Conservation (phyloP, 1,284 basidiomycete genomes). For the Malassezia obtusa region DNA sequence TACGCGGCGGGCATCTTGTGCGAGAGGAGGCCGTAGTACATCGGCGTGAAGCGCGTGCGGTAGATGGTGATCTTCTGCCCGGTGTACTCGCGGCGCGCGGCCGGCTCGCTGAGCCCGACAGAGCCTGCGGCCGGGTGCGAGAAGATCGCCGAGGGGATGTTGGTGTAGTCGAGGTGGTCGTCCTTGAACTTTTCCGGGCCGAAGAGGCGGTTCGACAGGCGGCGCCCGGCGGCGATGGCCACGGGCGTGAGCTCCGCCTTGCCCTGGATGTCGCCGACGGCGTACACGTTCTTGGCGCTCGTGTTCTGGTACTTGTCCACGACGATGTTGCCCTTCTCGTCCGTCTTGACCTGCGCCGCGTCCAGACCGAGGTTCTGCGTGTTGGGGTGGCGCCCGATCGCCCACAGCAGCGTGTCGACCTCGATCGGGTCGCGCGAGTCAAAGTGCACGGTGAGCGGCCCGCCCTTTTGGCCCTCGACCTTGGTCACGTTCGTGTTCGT, state of each 20-base stretch:
- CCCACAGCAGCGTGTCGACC: constrained; percentile 84
- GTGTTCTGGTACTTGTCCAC: constrained; percentile 80
- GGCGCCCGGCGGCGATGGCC: constrained; percentile 86
- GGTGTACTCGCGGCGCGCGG: constrained; percentile 78
- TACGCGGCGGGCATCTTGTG: constrained; percentile 63
- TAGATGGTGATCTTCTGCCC: constrained; percentile 79
- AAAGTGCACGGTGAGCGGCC: constrained; percentile 36
- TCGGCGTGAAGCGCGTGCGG: constrained; percentile 53
- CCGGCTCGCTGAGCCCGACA: constrained; percentile 61
- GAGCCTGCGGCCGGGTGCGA: constrained; percentile 33
- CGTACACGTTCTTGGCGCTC: constrained; percentile 61
- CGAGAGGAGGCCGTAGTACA: constrained; percentile 47
- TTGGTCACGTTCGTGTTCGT: constrained; percentile 65
- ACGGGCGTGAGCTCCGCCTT: constrained; percentile 93
- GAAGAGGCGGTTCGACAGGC: constrained; percentile 79
- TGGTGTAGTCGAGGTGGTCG: constrained; percentile 77
- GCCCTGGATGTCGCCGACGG: constrained; percentile 85
- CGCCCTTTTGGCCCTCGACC: constrained; percentile 56
- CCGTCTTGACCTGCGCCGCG: constrained; percentile 64
- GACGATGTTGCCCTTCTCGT: constrained; percentile 68
- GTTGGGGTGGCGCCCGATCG: constrained; percentile 76
- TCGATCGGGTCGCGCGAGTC: constrained; percentile 63
- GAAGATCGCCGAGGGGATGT: constrained; percentile 60
- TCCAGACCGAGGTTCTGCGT: constrained; percentile 72
- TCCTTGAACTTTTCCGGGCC: constrained; percentile 72